Evolutionary conservation across 2,329 filamentous ascomycete species (phyloP), one percentile per base, ranked within the genome.

Genomic region (Epichloe sibirici): DNA sequence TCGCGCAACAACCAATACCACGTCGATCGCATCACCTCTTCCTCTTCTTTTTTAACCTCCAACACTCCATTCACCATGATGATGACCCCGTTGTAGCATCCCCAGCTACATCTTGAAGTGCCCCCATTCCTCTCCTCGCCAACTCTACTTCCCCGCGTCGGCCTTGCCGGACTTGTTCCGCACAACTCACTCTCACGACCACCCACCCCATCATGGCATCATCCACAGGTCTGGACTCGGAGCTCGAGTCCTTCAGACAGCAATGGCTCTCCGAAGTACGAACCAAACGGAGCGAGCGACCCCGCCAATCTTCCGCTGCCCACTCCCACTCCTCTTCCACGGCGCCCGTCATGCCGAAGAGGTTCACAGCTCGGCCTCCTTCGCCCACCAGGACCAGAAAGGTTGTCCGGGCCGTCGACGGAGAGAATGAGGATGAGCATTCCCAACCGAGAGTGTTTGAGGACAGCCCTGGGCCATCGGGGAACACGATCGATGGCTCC

Each of bases 261-360:
- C 78, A 89, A 75, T 96, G 90, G 90, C 82, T 82, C 53, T 85
- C 88, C 59, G 90, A 96, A 65, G 85, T 94, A n/a, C 63, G 74
- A 52, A 66, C 69, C 1, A 74, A 55, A 42, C 52, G 49, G 4
- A 51, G 53, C 43, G 45, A 52, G 37, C 45, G 37, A 23, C 28
- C 28, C 23, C 49, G 15, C n/a, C 49, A 39, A 3, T 43, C 49
- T 15, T 28, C 39, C 31, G 17, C 53, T 49, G 35, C 17, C 17
- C 44, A 15, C 12, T 25, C 51, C 5, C 4, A 9, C 9, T 21
- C 35, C 46, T 31, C 34, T 3, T 42, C 34, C 23, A 40, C 23
- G 34, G 45, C 48, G 35, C 7, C 49, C 38, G 9, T 43, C 40
- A 8, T 48, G 12, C 7, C 50, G 17, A 31, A 23, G 39, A 37